Conservation (phyloP, 345 rosid genomes). For the Eucalyptus erythrocorys region DNA sequence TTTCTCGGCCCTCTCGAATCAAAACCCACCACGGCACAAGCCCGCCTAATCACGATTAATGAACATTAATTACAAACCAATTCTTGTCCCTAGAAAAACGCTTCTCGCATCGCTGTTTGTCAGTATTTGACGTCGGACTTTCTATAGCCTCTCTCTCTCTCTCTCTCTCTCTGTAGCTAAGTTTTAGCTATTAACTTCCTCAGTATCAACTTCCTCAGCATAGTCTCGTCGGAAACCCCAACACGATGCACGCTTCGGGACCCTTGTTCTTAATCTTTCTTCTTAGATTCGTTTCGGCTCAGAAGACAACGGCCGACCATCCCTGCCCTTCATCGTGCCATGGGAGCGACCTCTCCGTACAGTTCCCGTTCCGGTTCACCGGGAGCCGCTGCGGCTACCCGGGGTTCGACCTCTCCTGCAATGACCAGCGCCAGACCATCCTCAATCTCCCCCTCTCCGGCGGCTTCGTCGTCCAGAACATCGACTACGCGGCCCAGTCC, state of each 20-base stretch:
- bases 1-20: background rate
- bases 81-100: background rate
- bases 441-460: slow-evolving; percentile 17
- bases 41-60: background rate
- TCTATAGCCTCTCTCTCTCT: background rate
- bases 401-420: background rate
- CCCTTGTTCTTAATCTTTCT: background rate
- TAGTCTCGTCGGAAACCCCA: background rate
- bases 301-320: background rate
- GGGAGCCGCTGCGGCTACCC: background rate
- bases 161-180: background rate
- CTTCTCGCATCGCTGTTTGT: background rate
- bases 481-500: slow-evolving; percentile 20
- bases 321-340: background rate
- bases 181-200: background rate
- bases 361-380: slow-evolving; percentile 28
- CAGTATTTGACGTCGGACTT: background rate
- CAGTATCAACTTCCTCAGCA: background rate
- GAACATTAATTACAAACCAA: background rate
- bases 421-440: background rate
- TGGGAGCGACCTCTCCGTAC: background rate
- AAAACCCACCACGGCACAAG: background rate
- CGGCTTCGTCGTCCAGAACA: slow-evolving; percentile 14
- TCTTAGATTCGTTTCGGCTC: background rate
- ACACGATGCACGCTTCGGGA: background rate